A percentile compares a stretch with the other conserved stretches of the same genome.
phyloP scores from a whole-genome alignment of 768 basidiomycete species.

The Mycena floridula region DNA sequence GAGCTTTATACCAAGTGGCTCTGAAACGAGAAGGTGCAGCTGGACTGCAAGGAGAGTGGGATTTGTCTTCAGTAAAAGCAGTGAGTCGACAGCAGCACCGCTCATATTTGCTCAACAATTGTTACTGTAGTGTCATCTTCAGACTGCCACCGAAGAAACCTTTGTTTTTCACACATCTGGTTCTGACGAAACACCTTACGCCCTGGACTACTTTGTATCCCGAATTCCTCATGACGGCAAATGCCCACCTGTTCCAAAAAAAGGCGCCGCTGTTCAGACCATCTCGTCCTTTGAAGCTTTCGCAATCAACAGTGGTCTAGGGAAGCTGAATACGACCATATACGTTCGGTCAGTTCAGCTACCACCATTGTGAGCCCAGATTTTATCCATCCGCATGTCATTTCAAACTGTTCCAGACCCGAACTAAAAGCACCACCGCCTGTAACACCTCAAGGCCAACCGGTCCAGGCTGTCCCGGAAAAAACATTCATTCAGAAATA shows the following conservation, averaged over 20 bases:
- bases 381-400: neutral
- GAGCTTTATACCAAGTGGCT: constrained; percentile 67
- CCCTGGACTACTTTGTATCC: constrained; percentile 66
- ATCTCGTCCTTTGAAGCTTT: constrained; percentile 25
- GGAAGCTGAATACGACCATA: constrained; percentile 46
- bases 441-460: constrained; percentile 59
- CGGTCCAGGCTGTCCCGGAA: constrained; percentile 54
- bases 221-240: constrained; percentile 65
- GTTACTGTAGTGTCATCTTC: constrained; percentile 57
- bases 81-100: constrained; percentile 29
- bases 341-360: constrained; percentile 34
- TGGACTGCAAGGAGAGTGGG: constrained; percentile 45
- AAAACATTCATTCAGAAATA: constrained; percentile 85
- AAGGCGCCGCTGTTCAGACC: constrained; percentile 15
- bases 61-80: constrained; percentile 55
- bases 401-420: constrained; percentile 39
- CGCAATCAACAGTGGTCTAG: constrained; percentile 14
- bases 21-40: constrained; percentile 42
- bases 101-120: constrained; percentile 11
- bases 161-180: constrained; percentile 49
- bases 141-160: constrained; percentile 44
- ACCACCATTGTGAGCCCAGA: constrained; percentile 49
- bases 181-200: constrained; percentile 43
- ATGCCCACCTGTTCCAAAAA: constrained; percentile 39
- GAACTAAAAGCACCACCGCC: constrained; percentile 63